Evolutionary conservation across 768 basidiomycete genomes (phyloP), one percentile per base, ranked within the genome.

Genomic region (Xerocomellus intermedius): DNA sequence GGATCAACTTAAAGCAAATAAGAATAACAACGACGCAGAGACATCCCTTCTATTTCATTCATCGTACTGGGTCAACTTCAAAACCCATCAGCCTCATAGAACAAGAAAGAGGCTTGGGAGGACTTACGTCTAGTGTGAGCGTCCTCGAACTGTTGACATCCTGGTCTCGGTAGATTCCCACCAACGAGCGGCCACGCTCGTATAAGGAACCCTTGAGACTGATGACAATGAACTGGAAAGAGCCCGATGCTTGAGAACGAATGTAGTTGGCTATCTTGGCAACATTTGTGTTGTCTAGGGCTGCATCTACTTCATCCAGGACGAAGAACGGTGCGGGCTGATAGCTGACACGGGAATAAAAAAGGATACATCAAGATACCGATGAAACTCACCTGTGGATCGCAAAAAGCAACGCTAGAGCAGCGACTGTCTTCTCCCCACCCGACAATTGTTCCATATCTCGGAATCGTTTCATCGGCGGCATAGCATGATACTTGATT

Each of bases 401-500:
- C 5, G 97, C 95, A 62, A 98, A 98, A 32, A 98, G 79, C 19
- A 99, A 77, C 1, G 96, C 96, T n/a, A 98, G 76, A 6, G 96
- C 96, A 7, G 97, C 97, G 45, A 98, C 95, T 0, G 97, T 98
- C 77, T 98, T 98, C 70, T 99, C 97, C 21, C 96, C 97, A 50
- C 96, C 97, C 0, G 95, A 98, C 14, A 98, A 77, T 69, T 98
- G 96, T 55, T 98, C 95, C 95, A 98, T 98, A 68, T 98, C 97
- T 57, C 95, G 82, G 81, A 98, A 98, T 2, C 94, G 89, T 70
- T 99, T 99, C 88, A 98, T 96, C 1, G 97, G 97, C 0, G 97
- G 97, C 97, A 98, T 99, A 1, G 96, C 95, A 66, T 98, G 96
- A 69, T 98, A 98, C 72, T 97, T 98, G 76, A 99, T 92, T 50